phyloP scores from a whole-genome alignment of 1,284 basidiomycete species.

The Heterobasidion annosum region DNA sequence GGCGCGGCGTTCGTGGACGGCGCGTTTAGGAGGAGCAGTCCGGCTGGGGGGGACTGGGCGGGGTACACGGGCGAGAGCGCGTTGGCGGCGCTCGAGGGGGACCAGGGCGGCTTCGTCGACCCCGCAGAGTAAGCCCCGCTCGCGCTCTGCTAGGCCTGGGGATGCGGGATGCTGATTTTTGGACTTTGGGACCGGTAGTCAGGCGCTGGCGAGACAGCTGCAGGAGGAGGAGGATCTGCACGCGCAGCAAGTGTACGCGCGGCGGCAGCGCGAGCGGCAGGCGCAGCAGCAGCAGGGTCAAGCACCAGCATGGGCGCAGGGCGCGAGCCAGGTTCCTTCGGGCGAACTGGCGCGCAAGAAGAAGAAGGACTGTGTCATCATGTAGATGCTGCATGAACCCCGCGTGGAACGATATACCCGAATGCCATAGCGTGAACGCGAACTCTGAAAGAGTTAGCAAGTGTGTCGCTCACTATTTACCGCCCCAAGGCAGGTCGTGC shows the following conservation, averaged over 20 bases:
- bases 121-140: constrained; percentile 38
- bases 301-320: no score
- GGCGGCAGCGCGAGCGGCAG: constrained; percentile 25
- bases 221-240: constrained; percentile 66
- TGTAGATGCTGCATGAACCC: constrained; percentile 27
- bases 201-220: constrained; percentile 56
- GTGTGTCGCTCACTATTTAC: no score
- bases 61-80: constrained; percentile 27
- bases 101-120: constrained; percentile 11
- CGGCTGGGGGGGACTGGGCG: constrained; percentile 73
- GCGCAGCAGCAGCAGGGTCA: constrained; percentile 5
- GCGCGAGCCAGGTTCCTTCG: no score
- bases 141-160: not conserved
- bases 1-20: constrained; percentile 71
- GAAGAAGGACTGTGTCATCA: constrained; percentile 54
- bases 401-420: no score
- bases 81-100: not conserved
- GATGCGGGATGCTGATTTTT: constrained; percentile 1
- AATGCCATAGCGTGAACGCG: no score
- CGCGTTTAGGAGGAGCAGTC: constrained; percentile 50
- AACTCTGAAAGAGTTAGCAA: no score
- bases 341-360: constrained; percentile 22
- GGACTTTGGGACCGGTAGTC: constrained; percentile 24
- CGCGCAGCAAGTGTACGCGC: constrained; percentile 30
- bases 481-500: no score